Conservation (phyloP, 2,329 filamentous ascomycete genomes). For the Pseudofabraea citricarpa region DNA sequence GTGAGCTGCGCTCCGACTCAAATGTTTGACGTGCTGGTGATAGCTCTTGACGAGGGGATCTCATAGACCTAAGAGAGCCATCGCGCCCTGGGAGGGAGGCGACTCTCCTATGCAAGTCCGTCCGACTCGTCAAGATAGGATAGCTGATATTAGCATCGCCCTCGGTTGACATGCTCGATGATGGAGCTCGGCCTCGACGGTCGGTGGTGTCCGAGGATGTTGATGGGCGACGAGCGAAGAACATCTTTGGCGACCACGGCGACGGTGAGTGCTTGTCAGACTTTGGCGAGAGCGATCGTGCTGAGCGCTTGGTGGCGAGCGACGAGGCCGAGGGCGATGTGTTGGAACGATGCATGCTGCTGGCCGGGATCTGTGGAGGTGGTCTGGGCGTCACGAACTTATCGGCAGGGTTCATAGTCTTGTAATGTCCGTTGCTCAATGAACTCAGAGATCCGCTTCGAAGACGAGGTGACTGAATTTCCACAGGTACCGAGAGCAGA, state of each 20-base stretch:
- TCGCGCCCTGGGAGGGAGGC: constrained; percentile 15
- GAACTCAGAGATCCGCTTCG: constrained; percentile 65
- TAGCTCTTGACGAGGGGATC: constrained; percentile 31
- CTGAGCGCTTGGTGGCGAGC: constrained; percentile 20
- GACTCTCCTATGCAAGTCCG: constrained; percentile 6
- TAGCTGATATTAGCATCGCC: constrained; percentile 7
- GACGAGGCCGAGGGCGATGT: constrained; percentile 33
- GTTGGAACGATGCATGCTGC: constrained; percentile 35
- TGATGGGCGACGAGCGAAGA: constrained; percentile 23
- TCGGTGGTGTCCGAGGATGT: constrained; percentile 7
- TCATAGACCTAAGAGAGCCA: constrained; percentile 15
- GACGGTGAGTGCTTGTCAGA: constrained; percentile 12
- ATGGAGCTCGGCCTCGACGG: constrained; percentile 18
- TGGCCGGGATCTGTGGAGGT: constrained; percentile 42
- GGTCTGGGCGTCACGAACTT: constrained; percentile 69
- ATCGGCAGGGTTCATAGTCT: constrained; percentile 74
- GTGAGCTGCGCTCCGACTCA: constrained; percentile 26
- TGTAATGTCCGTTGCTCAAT: constrained; percentile 51
- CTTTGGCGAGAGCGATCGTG: constrained; percentile 23
- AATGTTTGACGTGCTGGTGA: constrained; percentile 40
- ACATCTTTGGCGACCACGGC: constrained; percentile 22
- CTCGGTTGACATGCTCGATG: constrained; percentile 12
- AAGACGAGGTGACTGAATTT: constrained; percentile 51
- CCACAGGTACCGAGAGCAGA: constrained; percentile 72
- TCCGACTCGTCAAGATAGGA: constrained; percentile 5